Evolutionary conservation across 352 stramenopile species (phyloP).

Genomic region (Pythium chondricola): DNA sequence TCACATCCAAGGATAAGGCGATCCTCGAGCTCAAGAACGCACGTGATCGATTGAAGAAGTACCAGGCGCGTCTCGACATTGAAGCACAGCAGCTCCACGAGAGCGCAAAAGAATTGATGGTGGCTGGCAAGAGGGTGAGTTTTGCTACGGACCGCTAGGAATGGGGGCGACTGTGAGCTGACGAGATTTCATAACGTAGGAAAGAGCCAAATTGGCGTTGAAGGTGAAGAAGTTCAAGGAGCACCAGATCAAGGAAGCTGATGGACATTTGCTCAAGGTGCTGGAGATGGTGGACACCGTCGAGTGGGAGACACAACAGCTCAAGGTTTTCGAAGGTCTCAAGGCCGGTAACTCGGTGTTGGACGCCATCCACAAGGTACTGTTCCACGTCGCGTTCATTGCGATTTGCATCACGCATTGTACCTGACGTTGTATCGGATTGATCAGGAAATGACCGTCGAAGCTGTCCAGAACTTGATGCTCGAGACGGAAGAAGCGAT

Average conservation of each 20-base stretch:
- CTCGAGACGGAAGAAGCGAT: constrained; percentile 83
- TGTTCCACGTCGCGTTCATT: background rate
- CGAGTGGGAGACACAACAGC: constrained; percentile 85
- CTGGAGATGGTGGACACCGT: constrained; percentile 84
- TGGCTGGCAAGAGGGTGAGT: constrained; percentile 54
- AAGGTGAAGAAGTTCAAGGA: constrained; percentile 90
- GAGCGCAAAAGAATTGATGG: constrained; percentile 70
- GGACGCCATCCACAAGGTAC: constrained; percentile 82
- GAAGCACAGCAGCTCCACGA: constrained; percentile 75
- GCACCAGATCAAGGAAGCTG: constrained; percentile 81
- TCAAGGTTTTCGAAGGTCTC: constrained; percentile 84
- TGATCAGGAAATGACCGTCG: constrained; percentile 76
- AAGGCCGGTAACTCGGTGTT: constrained; percentile 85
- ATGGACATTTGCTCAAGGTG: constrained; percentile 83
- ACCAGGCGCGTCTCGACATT: constrained; percentile 73
- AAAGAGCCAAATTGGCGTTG: constrained; percentile 79
- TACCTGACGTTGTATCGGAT: constrained; percentile 1
- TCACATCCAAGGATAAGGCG: constrained; percentile 86
- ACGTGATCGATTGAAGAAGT: constrained; percentile 81
- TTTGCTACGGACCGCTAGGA: background rate
- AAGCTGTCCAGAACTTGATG: constrained; percentile 86
- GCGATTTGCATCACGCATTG: too few species aligned
- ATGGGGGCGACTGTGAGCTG: background rate
- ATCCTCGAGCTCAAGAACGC: constrained; percentile 87
- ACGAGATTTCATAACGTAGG: constrained; percentile 36